Evolutionary conservation across 768 basidiomycete species (phyloP), one percentile per base, ranked within the genome.

Genomic region (Pleurotus platypus): DNA sequence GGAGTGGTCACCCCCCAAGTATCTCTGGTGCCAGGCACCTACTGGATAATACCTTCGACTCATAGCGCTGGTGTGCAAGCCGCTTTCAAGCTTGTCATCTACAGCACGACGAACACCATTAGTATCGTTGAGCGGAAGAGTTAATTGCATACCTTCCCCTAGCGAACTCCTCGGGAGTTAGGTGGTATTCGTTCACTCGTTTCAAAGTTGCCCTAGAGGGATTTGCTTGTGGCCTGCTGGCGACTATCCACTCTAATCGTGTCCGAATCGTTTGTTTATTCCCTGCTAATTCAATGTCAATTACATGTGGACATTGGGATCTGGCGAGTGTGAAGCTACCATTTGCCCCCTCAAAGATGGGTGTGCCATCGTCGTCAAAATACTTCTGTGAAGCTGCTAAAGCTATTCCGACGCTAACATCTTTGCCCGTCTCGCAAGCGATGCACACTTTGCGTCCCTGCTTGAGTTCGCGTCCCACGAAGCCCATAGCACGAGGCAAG

Each of bases 201-300:
- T 91, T 91, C 58, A 98, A 76, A 7, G 89, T 92, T 13, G 84
- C 78, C 42, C 94, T 81, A 8, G 90, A 86, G 0, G 96, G 95
- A 66, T 97, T 98, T 3, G 86, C 89, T 55, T 76, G 74, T 4
- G 90, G 89, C 51, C 80, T 73, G 61, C 83, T 86, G 16, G 87
- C 76, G 57, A 94, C 88, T 48, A 98, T 83, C 91, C 90, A 93
- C 66, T 98, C 87, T 37, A 98, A 75, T 15, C 93, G 79, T 11
- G 76, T 86, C 9, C 84, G 82, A 60, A 98, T 83, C 11, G 78
- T 70, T 16, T 76, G 69, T 68, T 97, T 97, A 61, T 75, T 78
- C 18, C 59, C 70, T 67, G 18, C 13, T 51, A 58, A 51, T 9
- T 20, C 1, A 16, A 38, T 30, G 12, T 12, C 11, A 16, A 8